phyloP scores from a whole-genome alignment of 2,329 filamentous ascomycete species.

The Verticillium alfalfae region DNA sequence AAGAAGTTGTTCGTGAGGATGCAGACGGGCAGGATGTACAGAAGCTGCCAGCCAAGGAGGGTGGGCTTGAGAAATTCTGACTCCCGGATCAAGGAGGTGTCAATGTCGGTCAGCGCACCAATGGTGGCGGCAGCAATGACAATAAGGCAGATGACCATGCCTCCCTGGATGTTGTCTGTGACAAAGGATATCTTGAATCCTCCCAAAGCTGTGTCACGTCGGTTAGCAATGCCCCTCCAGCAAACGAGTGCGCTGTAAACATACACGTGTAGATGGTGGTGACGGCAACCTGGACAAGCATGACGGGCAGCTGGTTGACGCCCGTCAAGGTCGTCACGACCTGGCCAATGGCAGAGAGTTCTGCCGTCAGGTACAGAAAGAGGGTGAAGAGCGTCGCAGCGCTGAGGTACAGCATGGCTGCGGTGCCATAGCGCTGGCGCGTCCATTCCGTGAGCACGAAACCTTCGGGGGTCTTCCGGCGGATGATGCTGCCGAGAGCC shows the following conservation, averaged over 20 bases:
- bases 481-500: slow-evolving; percentile 68
- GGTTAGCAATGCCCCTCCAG: slow-evolving; percentile 3
- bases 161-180: slow-evolving; percentile 76
- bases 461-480: slow-evolving; percentile 73
- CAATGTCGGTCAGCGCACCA: slow-evolving; percentile 67
- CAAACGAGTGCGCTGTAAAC: slow-evolving; percentile 11
- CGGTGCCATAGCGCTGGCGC: slow-evolving; percentile 66
- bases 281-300: slow-evolving; percentile 72
- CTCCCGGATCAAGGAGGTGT: slow-evolving; percentile 59
- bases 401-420: slow-evolving; percentile 68
- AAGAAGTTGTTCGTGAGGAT: slow-evolving; percentile 85
- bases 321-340: slow-evolving; percentile 71
- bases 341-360: slow-evolving; percentile 76
- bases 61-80: slow-evolving; percentile 65
- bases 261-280: slow-evolving; percentile 81
- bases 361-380: slow-evolving; percentile 82
- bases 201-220: slow-evolving; percentile 54
- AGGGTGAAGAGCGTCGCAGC: slow-evolving; percentile 74
- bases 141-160: slow-evolving; percentile 70
- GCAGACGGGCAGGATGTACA: slow-evolving; percentile 79
- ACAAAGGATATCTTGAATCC: slow-evolving; percentile 81
- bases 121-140: slow-evolving; percentile 74
- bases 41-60: slow-evolving; percentile 75
- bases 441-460: slow-evolving; percentile 86
- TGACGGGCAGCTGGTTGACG: slow-evolving; percentile 65